Evolutionary conservation across 768 basidiomycete genomes (phyloP).

Genomic region (Phlebiopsis gigantea): DNA sequence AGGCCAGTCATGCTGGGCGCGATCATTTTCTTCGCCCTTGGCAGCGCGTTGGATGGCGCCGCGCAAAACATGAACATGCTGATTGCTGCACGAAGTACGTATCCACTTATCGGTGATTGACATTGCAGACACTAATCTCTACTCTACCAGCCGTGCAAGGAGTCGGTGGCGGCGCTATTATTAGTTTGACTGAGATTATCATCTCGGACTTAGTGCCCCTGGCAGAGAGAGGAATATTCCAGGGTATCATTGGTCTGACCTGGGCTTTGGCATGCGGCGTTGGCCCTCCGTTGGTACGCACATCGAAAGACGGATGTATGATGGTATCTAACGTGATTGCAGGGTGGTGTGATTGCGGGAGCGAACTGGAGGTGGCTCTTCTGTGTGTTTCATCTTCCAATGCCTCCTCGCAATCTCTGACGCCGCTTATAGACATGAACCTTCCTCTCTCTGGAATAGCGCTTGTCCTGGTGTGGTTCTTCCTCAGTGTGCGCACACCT

Average conservation of each 20-base stretch:
- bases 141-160: constrained; percentile 26
- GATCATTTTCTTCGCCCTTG: constrained; percentile 34
- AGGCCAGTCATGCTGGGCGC: constrained; percentile 26
- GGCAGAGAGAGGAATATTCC: constrained; percentile 29
- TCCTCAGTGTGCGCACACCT: constrained; percentile 19
- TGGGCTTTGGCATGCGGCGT: constrained; percentile 15
- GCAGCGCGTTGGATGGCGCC: constrained; percentile 38
- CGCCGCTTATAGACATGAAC: constrained; percentile 26
- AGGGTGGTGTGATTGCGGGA: constrained; percentile 18
- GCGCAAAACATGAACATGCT: constrained; percentile 36
- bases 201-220: constrained; percentile 35
- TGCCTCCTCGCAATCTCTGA: not conserved
- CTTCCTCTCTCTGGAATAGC: constrained; percentile 20
- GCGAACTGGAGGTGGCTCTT: constrained; percentile 28
- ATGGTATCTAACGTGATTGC: not conserved
- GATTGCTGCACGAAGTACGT: constrained; percentile 34
- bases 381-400: constrained; percentile 12
- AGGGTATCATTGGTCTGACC: constrained; percentile 22
- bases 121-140: not conserved
- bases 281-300: constrained; percentile 12
- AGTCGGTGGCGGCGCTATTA: constrained; percentile 26
- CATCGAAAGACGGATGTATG: not conserved
- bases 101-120: not conserved
- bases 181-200: constrained; percentile 28
- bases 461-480: not conserved